A percentile compares a stretch with the other conserved stretches of the same genome.
These are phyloP conservation scores for Reticulascus tulasneorum DNA, from an alignment of 2,329 filamentous ascomycete species.

Conservation along the genomic window DNA sequence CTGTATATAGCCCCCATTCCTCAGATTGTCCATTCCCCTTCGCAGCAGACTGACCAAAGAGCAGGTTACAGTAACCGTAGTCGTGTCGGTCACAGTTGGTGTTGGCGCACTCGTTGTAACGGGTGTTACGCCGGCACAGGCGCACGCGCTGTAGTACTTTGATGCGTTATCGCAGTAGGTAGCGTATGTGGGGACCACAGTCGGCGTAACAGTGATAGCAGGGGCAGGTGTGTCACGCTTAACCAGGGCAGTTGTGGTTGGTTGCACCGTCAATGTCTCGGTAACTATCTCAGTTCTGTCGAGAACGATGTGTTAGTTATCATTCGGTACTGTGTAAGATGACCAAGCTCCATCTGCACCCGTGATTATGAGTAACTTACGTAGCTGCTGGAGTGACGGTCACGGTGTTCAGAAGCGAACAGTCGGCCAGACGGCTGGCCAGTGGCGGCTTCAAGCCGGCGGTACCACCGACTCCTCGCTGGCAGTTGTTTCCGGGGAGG, in stretches of 20 bases:
- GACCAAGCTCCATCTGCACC: too few species aligned
- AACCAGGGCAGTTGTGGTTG: too few species aligned
- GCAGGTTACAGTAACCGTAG: background rate
- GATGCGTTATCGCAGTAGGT: background rate
- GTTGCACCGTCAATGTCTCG: too few species aligned
- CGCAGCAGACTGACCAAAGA: too few species aligned
- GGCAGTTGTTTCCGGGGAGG: slow-evolving; percentile 7
- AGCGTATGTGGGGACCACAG: background rate
- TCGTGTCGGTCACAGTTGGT: background rate
- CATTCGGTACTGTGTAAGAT: too few species aligned
- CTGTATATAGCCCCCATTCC: too few species aligned
- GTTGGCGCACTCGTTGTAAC: background rate
- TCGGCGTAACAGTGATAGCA: too few species aligned
- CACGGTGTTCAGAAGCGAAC: background rate
- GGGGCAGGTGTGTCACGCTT: too few species aligned
- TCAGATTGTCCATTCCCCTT: too few species aligned
- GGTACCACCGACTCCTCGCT: slow-evolving; percentile 3
- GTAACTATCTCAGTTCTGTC: too few species aligned
- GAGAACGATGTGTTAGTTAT: too few species aligned
- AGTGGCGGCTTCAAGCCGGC: slow-evolving; percentile 1
- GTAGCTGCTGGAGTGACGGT: background rate
- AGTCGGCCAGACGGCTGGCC: background rate
- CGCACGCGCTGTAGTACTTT: background rate
- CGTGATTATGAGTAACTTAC: too few species aligned
- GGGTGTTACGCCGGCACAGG: background rate